A percentile compares a stretch with the other conserved stretches of the same genome.
Conservation (phyloP, 768 basidiomycete species). For the Heimioporus sp. region DNA sequence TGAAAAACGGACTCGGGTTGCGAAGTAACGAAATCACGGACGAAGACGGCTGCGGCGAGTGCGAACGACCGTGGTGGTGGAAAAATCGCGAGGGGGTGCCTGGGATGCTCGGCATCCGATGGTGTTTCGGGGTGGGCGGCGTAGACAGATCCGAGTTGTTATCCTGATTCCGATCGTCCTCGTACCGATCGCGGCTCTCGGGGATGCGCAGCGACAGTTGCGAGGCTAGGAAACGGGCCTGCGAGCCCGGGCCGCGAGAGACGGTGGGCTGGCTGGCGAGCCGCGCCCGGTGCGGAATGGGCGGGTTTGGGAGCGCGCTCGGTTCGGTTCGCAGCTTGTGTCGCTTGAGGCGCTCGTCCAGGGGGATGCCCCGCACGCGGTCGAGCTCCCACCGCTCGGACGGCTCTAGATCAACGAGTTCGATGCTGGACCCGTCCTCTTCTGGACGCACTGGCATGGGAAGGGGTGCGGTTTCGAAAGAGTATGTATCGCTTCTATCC, state of each 20-base stretch:
- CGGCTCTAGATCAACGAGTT: slow-evolving; percentile 50
- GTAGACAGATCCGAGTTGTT: slow-evolving; percentile 31
- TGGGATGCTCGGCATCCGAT: slow-evolving; percentile 28
- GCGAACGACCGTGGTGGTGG: slow-evolving; percentile 22
- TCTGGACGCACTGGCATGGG: slow-evolving; percentile 29
- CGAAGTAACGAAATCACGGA: slow-evolving; percentile 33
- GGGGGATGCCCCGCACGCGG: slow-evolving; percentile 39
- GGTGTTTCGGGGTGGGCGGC: slow-evolving; percentile 32
- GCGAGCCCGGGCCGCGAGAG: slow-evolving; percentile 24
- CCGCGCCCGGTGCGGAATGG: slow-evolving; percentile 29
- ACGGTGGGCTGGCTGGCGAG: slow-evolving; percentile 28
- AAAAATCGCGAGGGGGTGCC: slow-evolving; percentile 32
- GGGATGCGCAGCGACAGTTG: slow-evolving; percentile 34
- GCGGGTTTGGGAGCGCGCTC: slow-evolving; percentile 13
- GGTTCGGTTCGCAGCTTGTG: slow-evolving; percentile 34
- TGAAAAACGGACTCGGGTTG: slow-evolving; percentile 34
- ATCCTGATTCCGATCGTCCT: slow-evolving; percentile 30
- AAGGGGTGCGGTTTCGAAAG: slow-evolving; percentile 16
- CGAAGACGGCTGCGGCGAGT: slow-evolving; percentile 34
- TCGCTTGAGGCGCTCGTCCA: slow-evolving; percentile 40
- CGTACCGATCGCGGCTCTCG: slow-evolving; percentile 30
- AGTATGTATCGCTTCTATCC: slow-evolving; percentile 25
- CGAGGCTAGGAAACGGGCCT: slow-evolving; percentile 32
- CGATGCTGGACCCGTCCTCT: slow-evolving; percentile 50
- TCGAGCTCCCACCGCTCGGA: slow-evolving; percentile 45